Evolutionary conservation across 2,329 filamentous ascomycete species (phyloP).

Genomic region (Xylariaceae sp.): DNA sequence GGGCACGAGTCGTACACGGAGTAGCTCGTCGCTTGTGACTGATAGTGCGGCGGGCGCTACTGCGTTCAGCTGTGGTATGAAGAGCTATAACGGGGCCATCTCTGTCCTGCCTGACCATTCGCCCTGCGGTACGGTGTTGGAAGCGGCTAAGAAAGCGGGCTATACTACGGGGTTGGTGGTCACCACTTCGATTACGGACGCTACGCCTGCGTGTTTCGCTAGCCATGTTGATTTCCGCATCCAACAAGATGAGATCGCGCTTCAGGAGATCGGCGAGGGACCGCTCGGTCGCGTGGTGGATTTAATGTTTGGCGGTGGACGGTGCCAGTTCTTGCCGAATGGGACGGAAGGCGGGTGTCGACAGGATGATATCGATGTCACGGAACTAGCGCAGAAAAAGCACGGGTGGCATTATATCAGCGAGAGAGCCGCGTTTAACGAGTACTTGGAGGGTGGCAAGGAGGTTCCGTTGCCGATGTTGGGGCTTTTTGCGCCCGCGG

Average conservation of each 20-base stretch:
- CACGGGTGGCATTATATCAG: conserved; percentile 75
- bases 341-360: conserved; percentile 75
- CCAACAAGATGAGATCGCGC: conserved; percentile 85
- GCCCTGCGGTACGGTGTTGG: conserved; percentile 86
- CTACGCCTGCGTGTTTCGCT: conserved; percentile 92
- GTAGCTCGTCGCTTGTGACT: conserved; percentile 77
- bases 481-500: conserved; percentile 73
- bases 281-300: conserved; percentile 84
- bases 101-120: conserved; percentile 77
- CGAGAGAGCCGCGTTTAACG: conserved; percentile 68
- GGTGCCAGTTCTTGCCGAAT: conserved; percentile 90
- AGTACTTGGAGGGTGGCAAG: conserved; percentile 58
- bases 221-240: conserved; percentile 73
- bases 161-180: conserved; percentile 93
- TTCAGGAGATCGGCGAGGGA: conserved; percentile 86
- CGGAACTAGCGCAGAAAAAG: conserved; percentile 65
- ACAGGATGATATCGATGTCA: conserved; percentile 68
- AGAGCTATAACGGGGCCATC: conserved; percentile 97
- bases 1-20: conserved; percentile 82
- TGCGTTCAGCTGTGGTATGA: conserved; percentile 84
- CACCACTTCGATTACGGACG: conserved; percentile 91
- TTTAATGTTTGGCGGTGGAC: conserved; percentile 84
- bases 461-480: conserved; percentile 70
- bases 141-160: conserved; percentile 86
- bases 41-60: conserved; percentile 97